Evolutionary conservation across 306 rosid genomes (phyloP), one percentile per base, ranked within the genome.

Genomic region (Boehmeria nivea): DNA sequence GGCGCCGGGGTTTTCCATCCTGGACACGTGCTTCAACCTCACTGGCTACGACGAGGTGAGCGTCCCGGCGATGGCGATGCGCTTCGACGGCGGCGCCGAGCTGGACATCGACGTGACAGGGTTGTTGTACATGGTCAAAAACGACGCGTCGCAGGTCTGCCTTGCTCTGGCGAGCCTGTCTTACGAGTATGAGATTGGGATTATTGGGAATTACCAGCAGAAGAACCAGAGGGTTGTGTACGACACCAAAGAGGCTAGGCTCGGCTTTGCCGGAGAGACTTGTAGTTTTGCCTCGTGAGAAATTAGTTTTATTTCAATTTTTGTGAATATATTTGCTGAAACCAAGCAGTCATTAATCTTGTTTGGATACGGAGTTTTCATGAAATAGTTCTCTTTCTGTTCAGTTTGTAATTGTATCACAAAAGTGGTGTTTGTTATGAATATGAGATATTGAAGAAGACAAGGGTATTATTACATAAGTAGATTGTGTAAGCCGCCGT

Each of bases 221-320:
- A 84, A 73, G 73, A 90, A 90, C 58, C 95, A 84, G 43, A 87
- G 94, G 86, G 84, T 90, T n/a, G 46, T 86, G 45, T 90, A 86
- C 67, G 74, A 90, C 69, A 64, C 71, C 21, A 72, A 82, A 73
- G 74, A 72, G 49, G 81, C 85, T n/a, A 63, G 22, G 75, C 65
- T 87, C 57, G 98, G 98, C 65, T 84, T 90, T 74, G 95, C 91
- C 15, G 70, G 43, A 16, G 98, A 90, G 69, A 24, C 67, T 52
- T 90, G 98, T 71, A 71, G 80, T 70, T 90, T 82, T 40, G 15
- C 12, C n/a, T 14, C 15, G n/a, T 40, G 16, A 12, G 4, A 11
- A 11, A 40, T 1, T 23, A n/a, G n/a, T 8, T 8, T 36, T 10
- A 36, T 42, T 37, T 36, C 34, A 51, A 57, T n/a, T 9, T 43